Evolutionary conservation across 805 yeast species (phyloP).

Genomic region (Monosporozyma aerobia): DNA sequence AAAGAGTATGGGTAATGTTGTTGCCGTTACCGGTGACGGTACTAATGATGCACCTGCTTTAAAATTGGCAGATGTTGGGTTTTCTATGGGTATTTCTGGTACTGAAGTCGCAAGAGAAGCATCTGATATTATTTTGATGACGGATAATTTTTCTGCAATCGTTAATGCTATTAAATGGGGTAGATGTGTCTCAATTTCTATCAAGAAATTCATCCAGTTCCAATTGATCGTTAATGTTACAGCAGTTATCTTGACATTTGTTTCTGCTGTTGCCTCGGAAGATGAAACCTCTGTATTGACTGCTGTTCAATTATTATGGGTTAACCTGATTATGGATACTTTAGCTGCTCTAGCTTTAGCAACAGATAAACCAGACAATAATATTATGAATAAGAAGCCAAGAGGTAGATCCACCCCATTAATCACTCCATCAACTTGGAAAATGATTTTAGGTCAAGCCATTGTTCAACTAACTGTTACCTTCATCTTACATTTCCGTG

Average conservation of each 20-base stretch:
- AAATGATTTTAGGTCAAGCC: conserved; percentile 90
- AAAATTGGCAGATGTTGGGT: conserved; percentile 94
- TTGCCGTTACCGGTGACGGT: conserved; percentile 99
- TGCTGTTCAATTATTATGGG: conserved; percentile 97
- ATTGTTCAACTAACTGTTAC: conserved; percentile 70
- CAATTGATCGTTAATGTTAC: conserved; percentile 94
- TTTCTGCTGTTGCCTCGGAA: conserved; percentile 79
- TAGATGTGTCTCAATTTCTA: conserved; percentile 88
- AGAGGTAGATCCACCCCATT: conserved; percentile 71
- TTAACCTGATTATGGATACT: conserved; percentile 95
- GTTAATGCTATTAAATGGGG: conserved; percentile 99
- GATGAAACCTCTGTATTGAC: conserved; percentile 82
- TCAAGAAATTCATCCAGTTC: conserved; percentile 91
- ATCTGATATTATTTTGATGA: conserved; percentile 83
- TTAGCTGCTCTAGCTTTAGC: conserved; percentile 96
- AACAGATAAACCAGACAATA: conserved; percentile 89
- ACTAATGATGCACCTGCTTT: conserved; percentile 98
- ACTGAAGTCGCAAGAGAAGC: conserved; percentile 99
- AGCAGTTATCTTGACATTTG: conserved; percentile 90
- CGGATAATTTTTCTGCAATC: conserved; percentile 88
- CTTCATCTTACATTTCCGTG: conserved; percentile 73
- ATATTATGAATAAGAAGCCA: conserved; percentile 71
- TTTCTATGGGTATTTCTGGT: conserved; percentile 97
- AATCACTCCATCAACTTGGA: conserved; percentile 93
- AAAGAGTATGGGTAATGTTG: conserved; percentile 77